Base-by-base conservation (phyloP, 441 rosid genomes). In the Brassica hybrid region DNA sequence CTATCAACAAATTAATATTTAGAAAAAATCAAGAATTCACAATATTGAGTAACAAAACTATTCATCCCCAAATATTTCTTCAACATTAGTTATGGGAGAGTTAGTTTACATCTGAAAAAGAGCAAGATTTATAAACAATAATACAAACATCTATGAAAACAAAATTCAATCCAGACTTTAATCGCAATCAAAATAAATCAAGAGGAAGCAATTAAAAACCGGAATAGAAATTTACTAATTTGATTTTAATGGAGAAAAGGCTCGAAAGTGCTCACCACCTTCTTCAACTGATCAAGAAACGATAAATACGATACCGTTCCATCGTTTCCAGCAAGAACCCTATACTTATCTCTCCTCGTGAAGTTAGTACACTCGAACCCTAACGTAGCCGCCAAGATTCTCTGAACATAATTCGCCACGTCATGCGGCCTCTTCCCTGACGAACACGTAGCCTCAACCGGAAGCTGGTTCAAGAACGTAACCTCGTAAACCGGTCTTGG, bases 351-450 rank as follows among this genome's bases (percentile, higher is more conserved):
- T 75, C 86, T 91, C 70, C 98, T 88, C 0, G 98, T 94, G 71
- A 89, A 94, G 78, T 90, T 91, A 25, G 98, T 94, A 74, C 97
- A 94, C 82, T 92, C 98, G 17, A 90, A 94, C 76, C 97, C 97
- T 77, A 94, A 81, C 13, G 93, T 88, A n/a, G 97, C 90, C 0
- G 95, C 97, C 81, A 94, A 81, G 79, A 92, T 88, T 83, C 95
- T 85, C 74, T 94, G 98, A 50, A 94, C 95, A 50, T 94, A 88
- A 21, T 94, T 94, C 0, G 98, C 97, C 63, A 94, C 97, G 5
- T 94, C 98, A 58, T 92, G 87, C 0, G 95, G 97, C 67, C 92
- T 92, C 80, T 91, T 92, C 17, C 98, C 98, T 0, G 98, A 80
- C 13, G 95, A 90, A 54, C 97, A 94, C 0, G 98, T 94, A 0